Evolutionary conservation across 768 basidiomycete genomes (phyloP).

Genomic region (Russula foetens): DNA sequence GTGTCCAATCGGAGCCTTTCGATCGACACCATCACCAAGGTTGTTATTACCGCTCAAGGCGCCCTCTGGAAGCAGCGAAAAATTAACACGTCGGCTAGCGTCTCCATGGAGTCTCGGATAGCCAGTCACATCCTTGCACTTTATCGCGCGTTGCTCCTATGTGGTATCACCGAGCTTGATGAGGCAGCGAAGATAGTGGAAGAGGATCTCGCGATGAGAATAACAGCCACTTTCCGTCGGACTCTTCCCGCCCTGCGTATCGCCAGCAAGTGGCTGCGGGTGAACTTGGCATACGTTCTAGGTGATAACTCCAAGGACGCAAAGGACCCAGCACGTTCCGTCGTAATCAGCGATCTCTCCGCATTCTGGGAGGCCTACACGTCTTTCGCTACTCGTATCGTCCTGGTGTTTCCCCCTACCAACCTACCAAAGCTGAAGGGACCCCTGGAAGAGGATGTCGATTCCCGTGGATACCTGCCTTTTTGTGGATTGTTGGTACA

Average conservation of each 20-base stretch:
- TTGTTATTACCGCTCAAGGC: slow-evolving; percentile 66
- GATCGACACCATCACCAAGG: slow-evolving; percentile 67
- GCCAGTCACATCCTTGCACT: slow-evolving; percentile 61
- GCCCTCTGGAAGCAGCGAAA: slow-evolving; percentile 82
- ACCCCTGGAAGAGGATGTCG: slow-evolving; percentile 84
- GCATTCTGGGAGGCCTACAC: slow-evolving; percentile 71
- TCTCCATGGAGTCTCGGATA: slow-evolving; percentile 52
- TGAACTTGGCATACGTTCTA: slow-evolving; percentile 39
- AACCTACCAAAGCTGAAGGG: slow-evolving; percentile 48
- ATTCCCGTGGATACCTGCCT: slow-evolving; percentile 83
- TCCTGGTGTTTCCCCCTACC: slow-evolving; percentile 56
- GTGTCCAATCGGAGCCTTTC: slow-evolving; percentile 64
- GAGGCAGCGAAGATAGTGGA: slow-evolving; percentile 47
- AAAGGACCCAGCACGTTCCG: slow-evolving; percentile 19
- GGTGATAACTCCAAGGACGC: slow-evolving; percentile 12
- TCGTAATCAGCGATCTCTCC: slow-evolving; percentile 31
- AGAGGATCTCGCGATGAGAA: slow-evolving; percentile 65
- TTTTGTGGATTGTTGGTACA: slow-evolving; percentile 51
- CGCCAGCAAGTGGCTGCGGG: slow-evolving; percentile 80
- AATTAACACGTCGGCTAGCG: slow-evolving; percentile 42
- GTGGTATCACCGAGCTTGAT: slow-evolving; percentile 55
- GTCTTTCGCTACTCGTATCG: slow-evolving; percentile 54
- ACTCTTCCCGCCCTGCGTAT: slow-evolving; percentile 83
- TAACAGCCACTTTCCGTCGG: slow-evolving; percentile 80
- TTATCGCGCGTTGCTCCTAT: slow-evolving; percentile 52